A percentile compares a stretch with the other conserved stretches of the same genome.
Conservation (phyloP, 257 asterid genomes). For the Solanum arcanum region DNA sequence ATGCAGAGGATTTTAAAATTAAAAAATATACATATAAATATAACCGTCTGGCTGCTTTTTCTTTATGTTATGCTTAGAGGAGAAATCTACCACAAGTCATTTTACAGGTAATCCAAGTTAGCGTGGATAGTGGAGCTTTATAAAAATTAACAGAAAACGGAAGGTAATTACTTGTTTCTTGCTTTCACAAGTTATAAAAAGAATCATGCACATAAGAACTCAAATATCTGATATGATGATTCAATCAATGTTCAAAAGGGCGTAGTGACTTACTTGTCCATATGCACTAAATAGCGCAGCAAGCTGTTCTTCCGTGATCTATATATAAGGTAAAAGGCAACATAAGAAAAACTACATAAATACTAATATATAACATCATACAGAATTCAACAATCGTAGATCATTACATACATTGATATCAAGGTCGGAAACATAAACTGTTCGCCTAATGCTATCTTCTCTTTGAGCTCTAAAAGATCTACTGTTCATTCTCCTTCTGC, state of each 20-base stretch:
- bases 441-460: constrained; percentile 60
- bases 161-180: not conserved
- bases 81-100: not conserved
- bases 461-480: constrained; percentile 59
- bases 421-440: constrained; percentile 63
- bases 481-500: constrained; percentile 37
- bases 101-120: not conserved
- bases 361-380: not conserved
- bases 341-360: not conserved
- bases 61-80: not conserved
- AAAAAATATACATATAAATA: not conserved
- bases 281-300: constrained; percentile 70
- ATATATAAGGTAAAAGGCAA: constrained; percentile 1
- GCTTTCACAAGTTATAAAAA: not conserved
- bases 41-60: not conserved
- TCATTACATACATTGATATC: constrained; percentile 43
- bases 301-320: constrained; percentile 92
- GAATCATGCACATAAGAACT: not conserved
- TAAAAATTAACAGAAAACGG: not conserved
- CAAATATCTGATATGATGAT: not conserved
- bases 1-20: not conserved
- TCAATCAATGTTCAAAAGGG: not conserved
- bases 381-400: not conserved
- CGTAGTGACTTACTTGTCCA: constrained; percentile 62
- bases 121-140: not conserved